phyloP scores from a whole-genome alignment of 2,329 filamentous ascomycete genomes.

The Alternaria sp. region DNA sequence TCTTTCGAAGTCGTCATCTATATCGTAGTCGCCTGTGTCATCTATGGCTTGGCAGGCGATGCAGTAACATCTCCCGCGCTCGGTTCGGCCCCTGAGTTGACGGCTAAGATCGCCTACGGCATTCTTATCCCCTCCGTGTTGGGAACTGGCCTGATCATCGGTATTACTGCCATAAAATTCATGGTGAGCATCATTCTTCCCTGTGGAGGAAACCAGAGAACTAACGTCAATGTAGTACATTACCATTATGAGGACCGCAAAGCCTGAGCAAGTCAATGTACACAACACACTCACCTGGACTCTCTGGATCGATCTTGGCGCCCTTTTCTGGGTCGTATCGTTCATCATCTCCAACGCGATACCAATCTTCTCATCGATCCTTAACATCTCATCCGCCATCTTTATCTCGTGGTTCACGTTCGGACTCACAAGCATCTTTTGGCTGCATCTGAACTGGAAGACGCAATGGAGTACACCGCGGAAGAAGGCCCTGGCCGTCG shows the following conservation, averaged over 20 bases:
- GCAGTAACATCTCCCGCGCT: slow-evolving; percentile 71
- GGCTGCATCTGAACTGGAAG: slow-evolving; percentile 58
- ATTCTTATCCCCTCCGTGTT: slow-evolving; percentile 74
- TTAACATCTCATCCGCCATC: slow-evolving; percentile 65
- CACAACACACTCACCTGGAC: slow-evolving; percentile 66
- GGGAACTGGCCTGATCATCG: slow-evolving; percentile 74
- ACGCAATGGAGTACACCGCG: slow-evolving; percentile 30
- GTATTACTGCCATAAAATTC: slow-evolving; percentile 71
- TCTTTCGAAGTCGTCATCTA: slow-evolving; percentile 68
- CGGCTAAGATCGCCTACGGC: slow-evolving; percentile 72
- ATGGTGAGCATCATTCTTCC: slow-evolving; percentile 44
- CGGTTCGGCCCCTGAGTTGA: slow-evolving; percentile 64
- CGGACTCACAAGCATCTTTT: slow-evolving; percentile 57
- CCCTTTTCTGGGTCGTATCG: slow-evolving; percentile 64
- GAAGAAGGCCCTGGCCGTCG: slow-evolving; percentile 57
- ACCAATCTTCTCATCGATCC: slow-evolving; percentile 66
- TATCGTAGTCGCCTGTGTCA: slow-evolving; percentile 70
- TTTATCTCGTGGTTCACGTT: slow-evolving; percentile 74
- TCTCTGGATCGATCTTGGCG: slow-evolving; percentile 68
- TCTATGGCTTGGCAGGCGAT: slow-evolving; percentile 71
- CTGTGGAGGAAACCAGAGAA: neutral
- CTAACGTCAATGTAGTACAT: slow-evolving; percentile 59
- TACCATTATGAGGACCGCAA: slow-evolving; percentile 62
- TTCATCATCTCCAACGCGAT: slow-evolving; percentile 56
- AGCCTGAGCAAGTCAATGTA: slow-evolving; percentile 37